Evolutionary conservation across 2,329 filamentous ascomycete species (phyloP).

Genomic region (Aureobasidium lini): DNA sequence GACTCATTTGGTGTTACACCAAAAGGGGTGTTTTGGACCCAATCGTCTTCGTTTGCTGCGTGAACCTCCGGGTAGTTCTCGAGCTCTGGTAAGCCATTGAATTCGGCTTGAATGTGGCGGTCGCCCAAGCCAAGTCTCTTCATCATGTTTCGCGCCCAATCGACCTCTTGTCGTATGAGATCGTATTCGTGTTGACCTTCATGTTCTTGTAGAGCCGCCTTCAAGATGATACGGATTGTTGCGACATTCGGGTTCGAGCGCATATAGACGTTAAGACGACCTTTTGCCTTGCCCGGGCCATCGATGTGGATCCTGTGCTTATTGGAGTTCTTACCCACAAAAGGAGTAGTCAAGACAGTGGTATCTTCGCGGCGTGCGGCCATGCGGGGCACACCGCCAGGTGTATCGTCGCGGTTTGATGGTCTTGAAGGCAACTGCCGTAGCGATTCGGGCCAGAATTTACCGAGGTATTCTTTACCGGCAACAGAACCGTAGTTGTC

Average conservation of each 20-base stretch:
- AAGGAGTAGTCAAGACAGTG: not conserved
- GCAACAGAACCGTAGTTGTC: slow-evolving; percentile 39
- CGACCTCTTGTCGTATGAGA: not conserved
- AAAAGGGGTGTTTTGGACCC: too few relatives aligned
- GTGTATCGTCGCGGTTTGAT: not conserved
- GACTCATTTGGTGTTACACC: not conserved
- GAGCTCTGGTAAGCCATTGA: not conserved
- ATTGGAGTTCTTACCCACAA: not conserved
- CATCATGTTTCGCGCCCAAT: slow-evolving; percentile 1
- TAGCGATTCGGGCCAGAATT: slow-evolving; percentile 35
- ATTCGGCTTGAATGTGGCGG: not conserved
- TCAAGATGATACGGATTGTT: slow-evolving; percentile 4
- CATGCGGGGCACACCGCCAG: slow-evolving; percentile 2
- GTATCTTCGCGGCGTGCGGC: not conserved
- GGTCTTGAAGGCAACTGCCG: not conserved
- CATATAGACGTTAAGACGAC: not conserved
- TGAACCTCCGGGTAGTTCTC: not conserved
- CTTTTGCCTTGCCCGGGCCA: not conserved
- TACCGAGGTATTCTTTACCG: slow-evolving; percentile 42
- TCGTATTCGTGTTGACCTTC: not conserved
- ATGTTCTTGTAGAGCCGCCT: not conserved
- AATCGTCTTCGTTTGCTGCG: too few relatives aligned
- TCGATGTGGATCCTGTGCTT: not conserved
- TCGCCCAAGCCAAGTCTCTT: slow-evolving; percentile 1
- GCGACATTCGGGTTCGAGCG: not conserved